Conservation (phyloP, 257 asterid species). For the Gardenia jasminoides region DNA sequence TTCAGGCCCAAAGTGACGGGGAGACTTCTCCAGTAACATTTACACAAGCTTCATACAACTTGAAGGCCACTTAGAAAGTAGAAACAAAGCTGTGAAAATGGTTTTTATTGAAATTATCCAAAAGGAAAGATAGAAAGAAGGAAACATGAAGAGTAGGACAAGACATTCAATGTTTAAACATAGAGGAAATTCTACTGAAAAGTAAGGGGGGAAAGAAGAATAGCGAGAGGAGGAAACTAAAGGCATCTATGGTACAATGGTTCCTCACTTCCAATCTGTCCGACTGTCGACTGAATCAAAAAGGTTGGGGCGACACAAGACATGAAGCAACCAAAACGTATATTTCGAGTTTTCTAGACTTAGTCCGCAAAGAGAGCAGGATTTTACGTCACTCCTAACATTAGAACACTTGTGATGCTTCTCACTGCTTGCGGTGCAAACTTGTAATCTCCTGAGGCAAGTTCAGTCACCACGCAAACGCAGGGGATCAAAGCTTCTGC, state of each 20-base stretch:
- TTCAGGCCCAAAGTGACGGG: no score
- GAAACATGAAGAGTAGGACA: neutral
- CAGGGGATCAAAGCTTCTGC: neutral
- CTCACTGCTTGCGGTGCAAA: neutral
- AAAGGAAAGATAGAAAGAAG: neutral
- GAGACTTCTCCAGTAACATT: neutral
- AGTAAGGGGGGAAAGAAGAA: neutral
- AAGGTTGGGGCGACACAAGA: neutral
- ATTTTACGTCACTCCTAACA: neutral
- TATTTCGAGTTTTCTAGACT: neutral
- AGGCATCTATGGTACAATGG: neutral
- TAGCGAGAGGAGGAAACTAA: neutral
- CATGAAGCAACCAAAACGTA: neutral
- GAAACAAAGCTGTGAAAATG: neutral
- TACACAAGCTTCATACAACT: neutral
- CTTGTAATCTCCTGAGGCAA: slow-evolving; percentile 1
- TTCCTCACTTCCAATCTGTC: neutral
- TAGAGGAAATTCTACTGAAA: neutral
- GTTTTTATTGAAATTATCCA: neutral
- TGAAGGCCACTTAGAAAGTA: no score
- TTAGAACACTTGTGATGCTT: neutral
- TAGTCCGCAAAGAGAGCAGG: neutral
- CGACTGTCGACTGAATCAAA: neutral
- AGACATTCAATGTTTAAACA: neutral
- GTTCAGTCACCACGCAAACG: neutral